Evolutionary conservation across 2,329 filamentous ascomycete species (phyloP), one percentile per base, ranked within the genome.

Genomic region (Alternaria ethzedia): DNA sequence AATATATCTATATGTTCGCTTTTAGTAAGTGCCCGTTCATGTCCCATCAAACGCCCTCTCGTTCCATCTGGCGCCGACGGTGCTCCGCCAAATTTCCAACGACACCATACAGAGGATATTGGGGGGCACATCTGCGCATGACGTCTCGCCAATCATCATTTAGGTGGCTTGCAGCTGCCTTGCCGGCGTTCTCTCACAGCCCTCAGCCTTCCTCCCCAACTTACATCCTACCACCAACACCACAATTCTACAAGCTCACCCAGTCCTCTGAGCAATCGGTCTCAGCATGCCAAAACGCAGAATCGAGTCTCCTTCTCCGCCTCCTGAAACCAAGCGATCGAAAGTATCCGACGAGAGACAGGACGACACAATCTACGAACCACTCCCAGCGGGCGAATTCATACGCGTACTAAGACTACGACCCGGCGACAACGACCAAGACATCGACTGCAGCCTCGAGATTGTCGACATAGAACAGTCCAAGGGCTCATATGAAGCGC

Each of bases 1-100:
- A 54, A 59, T 59, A 13, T 6, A 54, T 52, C 28, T 51, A 36
- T 15, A 32, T 32, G 17, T 51, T 23, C 30, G 7, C 21, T 26
- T 10, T 5, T 7, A n/a, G 28, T 7, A 36, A 11, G 5, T 36
- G 3, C 3, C 3, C 9, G 13, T n/a, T 36, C 3, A 52, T 0
- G 32, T 21, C 5, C 2, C 20, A 2, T 36, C 11, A 17, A 50
- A 17, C 9, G 4, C 13, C n/a, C n/a, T n/a, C 5, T 10, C 26
- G 26, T 28, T 11, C 26, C 5, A 12, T 5, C 26, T 32, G 2
- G 30, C 9, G 7, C 30, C 13, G 15, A 41, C 4, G n/a, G 0
- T 41, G 4, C 8, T 4, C 32, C 7, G 15, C 32, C 32, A 41
- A 8, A 10, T 4, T 2, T 3, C 2, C 32, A 41, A 8, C 32